phyloP scores from a whole-genome alignment of 176 grass and related monocot species.

The Eremochloa ophiuroides region DNA sequence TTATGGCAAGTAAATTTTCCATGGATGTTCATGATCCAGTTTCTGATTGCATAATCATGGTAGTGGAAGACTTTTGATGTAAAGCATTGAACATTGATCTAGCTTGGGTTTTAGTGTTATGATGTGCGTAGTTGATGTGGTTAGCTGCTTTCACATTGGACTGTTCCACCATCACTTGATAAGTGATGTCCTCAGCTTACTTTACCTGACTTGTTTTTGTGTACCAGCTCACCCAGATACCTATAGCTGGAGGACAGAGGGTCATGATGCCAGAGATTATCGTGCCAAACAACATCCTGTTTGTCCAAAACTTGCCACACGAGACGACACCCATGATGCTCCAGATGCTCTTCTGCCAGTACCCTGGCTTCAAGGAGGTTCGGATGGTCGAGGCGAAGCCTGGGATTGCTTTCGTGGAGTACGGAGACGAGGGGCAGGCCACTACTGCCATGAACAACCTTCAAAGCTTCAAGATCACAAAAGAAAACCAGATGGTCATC shows the following conservation, averaged over 20 bases:
- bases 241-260: conserved; percentile 59
- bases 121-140: not conserved
- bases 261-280: conserved; percentile 73
- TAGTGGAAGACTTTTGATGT: not conserved
- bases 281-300: conserved; percentile 87
- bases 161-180: not conserved
- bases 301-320: conserved; percentile 87
- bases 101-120: not conserved
- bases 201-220: not conserved
- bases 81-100: not conserved
- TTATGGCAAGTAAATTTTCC: not conserved
- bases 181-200: not conserved
- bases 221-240: conserved; percentile 66
- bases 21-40: not conserved
- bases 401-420: conserved; percentile 93
- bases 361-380: conserved; percentile 91
- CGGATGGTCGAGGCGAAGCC: conserved; percentile 88
- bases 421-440: conserved; percentile 69
- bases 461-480: conserved; percentile 73
- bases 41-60: conserved; percentile 3
- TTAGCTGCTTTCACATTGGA: not conserved
- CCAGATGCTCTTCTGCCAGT: conserved; percentile 95
- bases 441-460: conserved; percentile 64
- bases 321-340: conserved; percentile 75
- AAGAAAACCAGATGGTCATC: conserved; percentile 82